phyloP scores from a whole-genome alignment of 129 eudicot genomes.

The Smallanthus sonchifolius region DNA sequence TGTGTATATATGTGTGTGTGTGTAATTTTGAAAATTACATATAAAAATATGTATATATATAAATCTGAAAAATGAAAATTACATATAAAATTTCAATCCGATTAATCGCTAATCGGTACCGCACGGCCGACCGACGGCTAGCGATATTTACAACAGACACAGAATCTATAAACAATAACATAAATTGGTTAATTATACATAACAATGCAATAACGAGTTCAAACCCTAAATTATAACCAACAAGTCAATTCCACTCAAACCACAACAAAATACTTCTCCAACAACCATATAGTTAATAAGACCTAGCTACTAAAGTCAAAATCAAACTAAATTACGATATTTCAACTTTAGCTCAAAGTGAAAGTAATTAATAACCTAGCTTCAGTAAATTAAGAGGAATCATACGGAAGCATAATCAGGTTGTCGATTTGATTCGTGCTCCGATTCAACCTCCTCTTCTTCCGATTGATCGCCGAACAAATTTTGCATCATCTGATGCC shows the following conservation, averaged over 20 bases:
- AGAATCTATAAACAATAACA: not conserved
- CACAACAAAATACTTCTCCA: not conserved
- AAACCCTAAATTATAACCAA: conserved; percentile 17
- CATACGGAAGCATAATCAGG: conserved; percentile 75
- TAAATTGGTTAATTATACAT: too few relatives aligned
- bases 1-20: too few relatives aligned
- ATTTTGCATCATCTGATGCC: conserved; percentile 99
- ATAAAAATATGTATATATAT: too few relatives aligned
- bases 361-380: not conserved
- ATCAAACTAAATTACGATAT: conserved; percentile 5
- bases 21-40: too few relatives aligned
- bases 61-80: too few relatives aligned
- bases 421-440: conserved; percentile 95
- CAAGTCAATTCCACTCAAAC: not conserved
- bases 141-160: conserved; percentile 13
- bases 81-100: too few relatives aligned
- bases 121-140: too few relatives aligned
- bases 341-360: not conserved
- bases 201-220: not conserved
- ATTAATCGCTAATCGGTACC: too few relatives aligned
- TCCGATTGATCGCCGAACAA: conserved; percentile 96
- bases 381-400: not conserved
- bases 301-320: conserved; percentile 13
- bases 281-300: not conserved
- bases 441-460: conserved; percentile 93